Conservation (phyloP, 768 basidiomycete species). For the Calocybe gangraenosa region DNA sequence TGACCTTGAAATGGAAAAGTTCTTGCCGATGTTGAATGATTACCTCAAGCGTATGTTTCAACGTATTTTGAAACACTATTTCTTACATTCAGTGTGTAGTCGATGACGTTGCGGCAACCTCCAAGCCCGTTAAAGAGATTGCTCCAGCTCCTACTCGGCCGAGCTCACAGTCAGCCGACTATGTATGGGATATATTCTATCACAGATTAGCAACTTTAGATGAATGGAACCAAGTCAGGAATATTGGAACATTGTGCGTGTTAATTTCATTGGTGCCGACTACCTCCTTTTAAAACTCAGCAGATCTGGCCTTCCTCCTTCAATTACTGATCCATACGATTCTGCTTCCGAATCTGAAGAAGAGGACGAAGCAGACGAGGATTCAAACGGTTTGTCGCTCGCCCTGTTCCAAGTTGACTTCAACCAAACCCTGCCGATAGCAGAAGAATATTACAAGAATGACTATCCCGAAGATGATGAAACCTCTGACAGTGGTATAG, state of each 20-base stretch:
- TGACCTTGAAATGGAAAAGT: conserved; percentile 71
- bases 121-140: conserved; percentile 8
- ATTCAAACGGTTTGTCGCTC: conserved; percentile 64
- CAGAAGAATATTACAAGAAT: conserved; percentile 81
- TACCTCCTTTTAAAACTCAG: conserved; percentile 1
- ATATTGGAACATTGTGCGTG: conserved; percentile 63
- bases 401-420: not conserved
- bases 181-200: conserved; percentile 85
- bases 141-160: conserved; percentile 2
- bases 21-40: conserved; percentile 71
- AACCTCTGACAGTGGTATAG: conserved; percentile 34
- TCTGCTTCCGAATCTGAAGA: conserved; percentile 62
- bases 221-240: conserved; percentile 55
- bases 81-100: not conserved
- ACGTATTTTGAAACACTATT: not conserved
- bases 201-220: conserved; percentile 56
- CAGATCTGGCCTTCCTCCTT: conserved; percentile 64
- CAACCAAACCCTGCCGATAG: conserved; percentile 28
- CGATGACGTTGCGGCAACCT: not conserved
- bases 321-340: conserved; percentile 50
- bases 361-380: conserved; percentile 78
- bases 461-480: conserved; percentile 78
- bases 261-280: conserved; percentile 4
- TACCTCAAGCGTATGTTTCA: conserved; percentile 56
- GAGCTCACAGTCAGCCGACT: conserved; percentile 42